Base-by-base conservation (phyloP, 345 rosid genomes). In the Heritiera fomes region DNA sequence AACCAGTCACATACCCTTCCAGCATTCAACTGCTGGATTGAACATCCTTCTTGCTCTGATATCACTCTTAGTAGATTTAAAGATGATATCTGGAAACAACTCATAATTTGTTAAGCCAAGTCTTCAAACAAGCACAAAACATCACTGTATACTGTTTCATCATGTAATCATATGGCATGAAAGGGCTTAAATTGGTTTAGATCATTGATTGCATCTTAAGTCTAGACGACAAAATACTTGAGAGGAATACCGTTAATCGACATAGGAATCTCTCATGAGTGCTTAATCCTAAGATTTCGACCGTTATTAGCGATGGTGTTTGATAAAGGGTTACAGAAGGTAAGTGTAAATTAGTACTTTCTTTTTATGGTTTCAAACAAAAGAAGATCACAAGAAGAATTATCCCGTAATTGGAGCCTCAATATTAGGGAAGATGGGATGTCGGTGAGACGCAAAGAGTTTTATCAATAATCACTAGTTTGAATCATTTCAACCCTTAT, bases 1-100 rank as follows among this genome's bases (percentile, higher is more conserved):
- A 95, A 93, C 98, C 99, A 95, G 71, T 95, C 99, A 6, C 99
- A 91, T 49, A 91, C 41, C 71, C 82, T 92, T 38, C 95, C 98
- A 10, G 93, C 99, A 56, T 95, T 95, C 62, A 93, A 81, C 86
- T 93, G 95, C 86, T 93, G 94, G 46, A 93, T 93, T 20, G 91
- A 50, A 71, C 95, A 93, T 20, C 89, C 95, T 84, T 95, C 98
- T 74, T 93, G 90, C 86, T 93, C 97, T 4, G 96, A 80, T 77
- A 92, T 82, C 80, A 92, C 96, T 70, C 88, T 88, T n/a, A 95
- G 77, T 50, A 95, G 83, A 79, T 93, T 95, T 86, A 95, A 75
- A 8, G 97, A 93, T 3, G 98, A 95, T 88, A 95, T 88, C 98
- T 95, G 87, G 53, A 77, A 0, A 28, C 32, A 64, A 38, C 55